These are phyloP conservation scores for Anisogramma anomala DNA, from an alignment of 2,329 filamentous ascomycete genomes.

Conservation along the genomic window DNA sequence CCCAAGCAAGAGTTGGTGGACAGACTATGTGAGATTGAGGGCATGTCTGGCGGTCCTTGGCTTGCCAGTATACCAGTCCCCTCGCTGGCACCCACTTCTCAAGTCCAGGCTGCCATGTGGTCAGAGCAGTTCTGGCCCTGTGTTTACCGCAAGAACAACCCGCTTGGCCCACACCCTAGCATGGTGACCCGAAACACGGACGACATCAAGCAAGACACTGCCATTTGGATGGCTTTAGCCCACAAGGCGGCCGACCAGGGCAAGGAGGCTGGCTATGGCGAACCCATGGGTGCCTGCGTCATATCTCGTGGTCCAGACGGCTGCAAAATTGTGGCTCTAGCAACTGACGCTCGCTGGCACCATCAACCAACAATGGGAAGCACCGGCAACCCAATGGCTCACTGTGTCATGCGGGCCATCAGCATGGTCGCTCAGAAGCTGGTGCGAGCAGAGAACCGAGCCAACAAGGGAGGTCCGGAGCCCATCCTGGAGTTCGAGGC, in stretches of 20 bases:
- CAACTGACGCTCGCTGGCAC: slow-evolving; percentile 64
- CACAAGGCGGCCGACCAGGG: slow-evolving; percentile 50
- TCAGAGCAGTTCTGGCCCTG: slow-evolving; percentile 70
- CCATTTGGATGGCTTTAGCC: slow-evolving; percentile 57
- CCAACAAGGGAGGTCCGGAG: slow-evolving; percentile 17
- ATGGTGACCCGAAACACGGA: slow-evolving; percentile 59
- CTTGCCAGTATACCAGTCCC: slow-evolving; percentile 58
- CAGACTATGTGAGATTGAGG: slow-evolving; percentile 37
- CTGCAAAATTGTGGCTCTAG: slow-evolving; percentile 54
- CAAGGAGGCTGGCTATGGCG: slow-evolving; percentile 47
- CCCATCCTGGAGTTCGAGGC: slow-evolving; percentile 45
- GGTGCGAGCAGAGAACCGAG: slow-evolving; percentile 41
- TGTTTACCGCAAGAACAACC: slow-evolving; percentile 78
- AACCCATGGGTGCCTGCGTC: slow-evolving; percentile 63
- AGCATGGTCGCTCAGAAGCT: slow-evolving; percentile 68
- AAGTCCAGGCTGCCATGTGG: slow-evolving; percentile 64
- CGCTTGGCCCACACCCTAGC: slow-evolving; percentile 71
- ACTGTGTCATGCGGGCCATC: slow-evolving; percentile 67
- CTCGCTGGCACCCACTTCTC: slow-evolving; percentile 60
- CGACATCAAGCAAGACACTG: slow-evolving; percentile 53
- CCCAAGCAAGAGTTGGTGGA: slow-evolving; percentile 40
- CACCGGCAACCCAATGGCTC: slow-evolving; percentile 63
- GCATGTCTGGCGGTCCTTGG: slow-evolving; percentile 35
- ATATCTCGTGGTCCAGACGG: slow-evolving; percentile 47
- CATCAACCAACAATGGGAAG: slow-evolving; percentile 35